A percentile compares a stretch with the other conserved stretches of the same genome.
phyloP scores from a whole-genome alignment of 495 filamentous ascomycete species.

The Aspergillus diversus region DNA sequence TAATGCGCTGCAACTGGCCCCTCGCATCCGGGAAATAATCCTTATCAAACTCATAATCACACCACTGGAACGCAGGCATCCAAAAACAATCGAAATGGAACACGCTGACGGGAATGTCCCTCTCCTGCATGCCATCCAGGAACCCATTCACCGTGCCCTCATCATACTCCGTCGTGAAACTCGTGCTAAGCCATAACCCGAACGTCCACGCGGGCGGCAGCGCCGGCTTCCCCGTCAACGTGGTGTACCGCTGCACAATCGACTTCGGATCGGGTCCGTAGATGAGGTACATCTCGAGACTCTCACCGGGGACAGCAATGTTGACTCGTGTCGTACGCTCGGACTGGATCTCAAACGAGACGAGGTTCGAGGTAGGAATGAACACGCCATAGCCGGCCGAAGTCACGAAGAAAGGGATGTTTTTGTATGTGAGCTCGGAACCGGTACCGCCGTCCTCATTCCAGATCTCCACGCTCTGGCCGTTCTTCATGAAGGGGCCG shows the following conservation, averaged over 20 bases:
- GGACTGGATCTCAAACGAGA: slow-evolving; percentile 20
- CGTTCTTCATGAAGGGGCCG: slow-evolving; percentile 20
- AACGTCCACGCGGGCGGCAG: slow-evolving; percentile 20
- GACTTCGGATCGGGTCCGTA: slow-evolving; percentile 19
- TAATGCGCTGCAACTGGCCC: slow-evolving; percentile 18
- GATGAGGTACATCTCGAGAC: slow-evolving; percentile 18
- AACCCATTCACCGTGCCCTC: slow-evolving; percentile 17
- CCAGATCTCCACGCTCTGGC: slow-evolving; percentile 20
- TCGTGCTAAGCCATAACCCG: slow-evolving; percentile 18
- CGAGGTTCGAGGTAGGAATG: slow-evolving; percentile 18
- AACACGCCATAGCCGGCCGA: slow-evolving; percentile 19
- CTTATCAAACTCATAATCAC: slow-evolving; percentile 21
- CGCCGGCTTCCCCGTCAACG: slow-evolving; percentile 16
- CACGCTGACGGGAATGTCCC: slow-evolving; percentile 20
- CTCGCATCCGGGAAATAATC: slow-evolving; percentile 20
- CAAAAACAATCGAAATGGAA: slow-evolving; percentile 24
- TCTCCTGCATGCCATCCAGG: slow-evolving; percentile 17
- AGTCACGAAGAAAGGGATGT: slow-evolving; percentile 22
- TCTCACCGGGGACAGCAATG: slow-evolving; percentile 19
- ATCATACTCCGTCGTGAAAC: slow-evolving; percentile 21
- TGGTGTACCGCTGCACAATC: slow-evolving; percentile 15
- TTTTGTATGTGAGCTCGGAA: slow-evolving; percentile 21
- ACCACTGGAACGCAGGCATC: slow-evolving; percentile 20
- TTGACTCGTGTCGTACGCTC: slow-evolving; percentile 18
- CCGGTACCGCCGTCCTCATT: slow-evolving; percentile 21